Evolutionary conservation across 2,329 filamentous ascomycete species (phyloP).

Genomic region (Ceratocystis eucalypticola): DNA sequence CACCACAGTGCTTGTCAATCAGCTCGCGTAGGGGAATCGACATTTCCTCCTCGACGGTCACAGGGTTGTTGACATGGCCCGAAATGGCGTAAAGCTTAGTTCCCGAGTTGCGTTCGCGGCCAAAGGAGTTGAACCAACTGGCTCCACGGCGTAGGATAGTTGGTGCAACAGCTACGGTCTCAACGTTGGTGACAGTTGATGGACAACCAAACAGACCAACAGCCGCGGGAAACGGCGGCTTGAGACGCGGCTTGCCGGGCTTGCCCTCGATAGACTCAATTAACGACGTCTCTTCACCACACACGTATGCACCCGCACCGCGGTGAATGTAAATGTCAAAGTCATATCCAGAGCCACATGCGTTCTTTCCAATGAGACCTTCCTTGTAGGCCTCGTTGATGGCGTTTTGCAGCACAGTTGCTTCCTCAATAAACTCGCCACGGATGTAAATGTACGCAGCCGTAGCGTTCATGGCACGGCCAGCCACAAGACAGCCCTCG

Average conservation of each 20-base stretch:
- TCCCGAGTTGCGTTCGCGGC: slow-evolving; percentile 88
- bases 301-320: slow-evolving; percentile 94
- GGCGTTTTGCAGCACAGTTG: slow-evolving; percentile 79
- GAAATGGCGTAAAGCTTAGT: slow-evolving; percentile 99
- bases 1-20: slow-evolving; percentile 96
- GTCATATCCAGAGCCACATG: slow-evolving; percentile 91
- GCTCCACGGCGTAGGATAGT: slow-evolving; percentile 90
- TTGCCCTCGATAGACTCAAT: slow-evolving; percentile 98
- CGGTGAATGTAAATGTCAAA: slow-evolving; percentile 96
- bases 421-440: slow-evolving; percentile 95
- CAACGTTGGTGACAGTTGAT: slow-evolving; percentile 94
- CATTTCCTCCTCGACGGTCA: slow-evolving; percentile 98
- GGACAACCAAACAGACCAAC: slow-evolving; percentile 97
- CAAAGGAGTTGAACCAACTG: slow-evolving; percentile 86
- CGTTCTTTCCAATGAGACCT: slow-evolving; percentile 94
- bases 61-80: slow-evolving; percentile 96
- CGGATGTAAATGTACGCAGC: slow-evolving; percentile 99
- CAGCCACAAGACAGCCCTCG: slow-evolving; percentile 90
- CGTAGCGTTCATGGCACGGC: slow-evolving; percentile 95
- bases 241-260: slow-evolving; percentile 93
- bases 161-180: slow-evolving; percentile 88
- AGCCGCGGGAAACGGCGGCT: slow-evolving; percentile 95
- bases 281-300: slow-evolving; percentile 92
- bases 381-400: slow-evolving; percentile 97
- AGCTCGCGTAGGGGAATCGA: slow-evolving; percentile 90